Conservation (phyloP, 2,329 filamentous ascomycete species). For the Teratosphaeria zuluensis region DNA sequence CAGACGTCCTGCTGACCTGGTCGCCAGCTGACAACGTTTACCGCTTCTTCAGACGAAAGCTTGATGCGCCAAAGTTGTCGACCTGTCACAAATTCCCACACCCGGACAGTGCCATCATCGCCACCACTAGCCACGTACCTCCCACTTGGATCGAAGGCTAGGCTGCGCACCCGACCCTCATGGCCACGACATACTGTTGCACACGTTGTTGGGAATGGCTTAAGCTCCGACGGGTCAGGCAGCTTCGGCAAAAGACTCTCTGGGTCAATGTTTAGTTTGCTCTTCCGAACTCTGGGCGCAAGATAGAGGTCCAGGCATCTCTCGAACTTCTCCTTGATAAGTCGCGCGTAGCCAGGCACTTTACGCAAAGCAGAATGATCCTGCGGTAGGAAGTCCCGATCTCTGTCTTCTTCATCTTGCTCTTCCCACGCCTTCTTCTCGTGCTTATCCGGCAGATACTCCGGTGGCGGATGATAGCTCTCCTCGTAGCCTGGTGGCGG, state of each 20-base stretch:
- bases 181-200: slow-evolving; percentile 83
- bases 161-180: slow-evolving; percentile 73
- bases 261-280: slow-evolving; percentile 93
- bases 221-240: slow-evolving; percentile 83
- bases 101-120: slow-evolving; percentile 81
- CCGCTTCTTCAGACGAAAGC: slow-evolving; percentile 65
- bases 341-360: slow-evolving; percentile 80
- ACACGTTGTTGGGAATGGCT: slow-evolving; percentile 86
- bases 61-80: slow-evolving; percentile 79
- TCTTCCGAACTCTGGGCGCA: slow-evolving; percentile 82
- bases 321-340: slow-evolving; percentile 94
- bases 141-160: slow-evolving; percentile 77
- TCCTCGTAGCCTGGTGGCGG: slow-evolving; percentile 89
- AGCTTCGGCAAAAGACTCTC: slow-evolving; percentile 86
- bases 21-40: slow-evolving; percentile 83
- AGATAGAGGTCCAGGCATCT: slow-evolving; percentile 91
- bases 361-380: slow-evolving; percentile 77
- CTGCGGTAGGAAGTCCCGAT: slow-evolving; percentile 77
- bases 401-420: slow-evolving; percentile 78
- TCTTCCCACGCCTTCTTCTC: slow-evolving; percentile 81
- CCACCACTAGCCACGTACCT: slow-evolving; percentile 84
- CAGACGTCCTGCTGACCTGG: slow-evolving; percentile 64
- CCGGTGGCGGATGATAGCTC: slow-evolving; percentile 89
- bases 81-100: slow-evolving; percentile 82
- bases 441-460: slow-evolving; percentile 80